Evolutionary conservation across 495 filamentous ascomycete genomes (phyloP).

Genomic region (Collariella sp.): DNA sequence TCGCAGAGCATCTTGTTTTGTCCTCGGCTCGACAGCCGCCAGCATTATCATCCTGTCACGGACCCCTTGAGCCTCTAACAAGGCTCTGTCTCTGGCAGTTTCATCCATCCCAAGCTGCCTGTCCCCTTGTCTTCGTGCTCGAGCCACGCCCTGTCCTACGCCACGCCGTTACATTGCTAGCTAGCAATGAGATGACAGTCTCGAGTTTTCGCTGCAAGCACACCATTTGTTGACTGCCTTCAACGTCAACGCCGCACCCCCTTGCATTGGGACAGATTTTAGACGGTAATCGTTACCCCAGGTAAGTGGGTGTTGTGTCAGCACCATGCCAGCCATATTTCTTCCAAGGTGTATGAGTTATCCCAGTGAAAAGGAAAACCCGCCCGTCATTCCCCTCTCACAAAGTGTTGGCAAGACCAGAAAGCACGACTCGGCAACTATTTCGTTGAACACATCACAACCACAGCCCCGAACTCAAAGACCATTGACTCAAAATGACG

Average conservation of each 20-base stretch:
- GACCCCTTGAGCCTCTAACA: neutral
- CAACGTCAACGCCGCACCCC: neutral
- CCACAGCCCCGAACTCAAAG: neutral
- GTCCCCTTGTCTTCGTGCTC: neutral
- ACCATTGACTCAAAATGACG: slow-evolving; percentile 9
- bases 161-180: neutral
- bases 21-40: no score
- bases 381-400: neutral
- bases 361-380: neutral
- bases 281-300: slow-evolving; percentile 15
- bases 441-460: neutral
- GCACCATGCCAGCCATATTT: no score
- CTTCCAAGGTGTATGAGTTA: no score
- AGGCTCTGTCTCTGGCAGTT: neutral
- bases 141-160: neutral
- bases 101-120: neutral
- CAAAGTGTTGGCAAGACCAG: neutral
- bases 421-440: neutral
- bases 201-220: slow-evolving; percentile 2
- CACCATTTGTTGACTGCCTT: slow-evolving; percentile 6
- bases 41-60: neutral
- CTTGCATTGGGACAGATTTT: slow-evolving; percentile 9
- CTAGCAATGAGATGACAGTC: neutral
- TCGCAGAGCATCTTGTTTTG: no score
- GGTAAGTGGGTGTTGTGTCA: no score